These are phyloP conservation scores for Beverwykella pulmonaria DNA, from an alignment of 495 filamentous ascomycete species.

Conservation along the genomic window DNA sequence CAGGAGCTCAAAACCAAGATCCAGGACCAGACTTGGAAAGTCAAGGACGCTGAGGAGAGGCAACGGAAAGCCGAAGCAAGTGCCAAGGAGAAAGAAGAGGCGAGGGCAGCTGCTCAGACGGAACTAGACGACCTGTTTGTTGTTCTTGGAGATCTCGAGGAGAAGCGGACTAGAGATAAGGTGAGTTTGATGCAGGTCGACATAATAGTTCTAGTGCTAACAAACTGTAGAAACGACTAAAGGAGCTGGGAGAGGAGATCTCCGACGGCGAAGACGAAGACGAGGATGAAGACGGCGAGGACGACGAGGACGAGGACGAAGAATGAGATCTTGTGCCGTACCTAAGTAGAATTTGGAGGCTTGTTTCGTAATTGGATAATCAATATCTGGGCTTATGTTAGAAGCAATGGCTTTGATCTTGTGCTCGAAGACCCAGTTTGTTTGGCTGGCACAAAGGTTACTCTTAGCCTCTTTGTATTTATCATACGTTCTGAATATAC, in stretches of 20 bases:
- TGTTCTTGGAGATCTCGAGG: slow-evolving; percentile 47
- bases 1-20: slow-evolving; percentile 38
- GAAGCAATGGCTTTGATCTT: background rate
- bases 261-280: slow-evolving; percentile 48
- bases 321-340: background rate
- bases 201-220: slow-evolving; percentile 9
- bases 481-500: background rate
- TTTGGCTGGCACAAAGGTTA: no score
- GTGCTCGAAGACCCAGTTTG: no score
- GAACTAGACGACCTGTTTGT: slow-evolving; percentile 50
- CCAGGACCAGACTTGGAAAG: slow-evolving; percentile 37
- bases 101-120: slow-evolving; percentile 41
- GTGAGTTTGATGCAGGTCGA: slow-evolving; percentile 16
- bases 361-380: background rate
- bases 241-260: slow-evolving; percentile 46
- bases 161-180: slow-evolving; percentile 46
- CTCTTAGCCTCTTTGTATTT: no score
- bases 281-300: slow-evolving; percentile 41
- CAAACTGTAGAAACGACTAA: slow-evolving; percentile 43
- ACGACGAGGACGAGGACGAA: slow-evolving; percentile 36
- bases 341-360: background rate
- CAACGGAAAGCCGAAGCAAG: slow-evolving; percentile 34
- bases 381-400: no score
- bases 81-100: slow-evolving; percentile 40
- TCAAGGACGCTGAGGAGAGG: slow-evolving; percentile 39